Base-by-base conservation (phyloP, 169 alveolate genomes). In the Cryptosporidium canis region DNA sequence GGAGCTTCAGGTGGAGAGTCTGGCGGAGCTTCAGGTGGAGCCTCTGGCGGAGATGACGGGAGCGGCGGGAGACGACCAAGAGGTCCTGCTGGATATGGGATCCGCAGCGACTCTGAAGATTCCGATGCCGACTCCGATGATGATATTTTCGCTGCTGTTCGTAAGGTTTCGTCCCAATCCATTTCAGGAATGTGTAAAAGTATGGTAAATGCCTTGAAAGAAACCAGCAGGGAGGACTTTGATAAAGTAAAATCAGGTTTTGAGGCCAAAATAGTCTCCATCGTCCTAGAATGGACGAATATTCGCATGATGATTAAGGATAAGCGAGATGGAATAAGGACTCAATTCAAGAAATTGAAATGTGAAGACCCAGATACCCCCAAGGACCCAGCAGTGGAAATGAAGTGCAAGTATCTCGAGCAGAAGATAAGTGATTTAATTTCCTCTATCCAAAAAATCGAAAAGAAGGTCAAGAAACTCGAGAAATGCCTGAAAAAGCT, bases 91-190 rank as follows among this genome's bases (percentile, higher is more conserved):
- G 82, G 56, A 35, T 5, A 37, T 37, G 82, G 31, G 39, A 0
- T 8, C 4, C 61, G 47, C 3, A 27, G 27, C 8, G 82, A 39
- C n/a, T 61, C 45, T 61, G 68, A 21, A 9, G 64, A 61, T 14
- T 61, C 68, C 9, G 68, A 61, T 51, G 16, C 58, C 2, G 68
- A 61, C 31, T 61, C 68, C n/a, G n/a, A n/a, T 31, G 68, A 61
- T 61, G 66, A 58, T 58, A 27, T 43, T 27, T 37, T 27, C 2
- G 12, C 8, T 35, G 41, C 24, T 0, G 41, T 31, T 31, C 7
- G 3, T 9, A 44, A 51, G 1, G 63, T 33, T 2, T 1, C 0
- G 3, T 4, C 18, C 9, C 29, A 6, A 3, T 51, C 63, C 35
- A 4, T 51, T 16, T 1, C 63, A 51, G 9, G 8, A 3, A 2